Conservation (phyloP, 306 rosid genomes). For the Arachis hypogaea region DNA sequence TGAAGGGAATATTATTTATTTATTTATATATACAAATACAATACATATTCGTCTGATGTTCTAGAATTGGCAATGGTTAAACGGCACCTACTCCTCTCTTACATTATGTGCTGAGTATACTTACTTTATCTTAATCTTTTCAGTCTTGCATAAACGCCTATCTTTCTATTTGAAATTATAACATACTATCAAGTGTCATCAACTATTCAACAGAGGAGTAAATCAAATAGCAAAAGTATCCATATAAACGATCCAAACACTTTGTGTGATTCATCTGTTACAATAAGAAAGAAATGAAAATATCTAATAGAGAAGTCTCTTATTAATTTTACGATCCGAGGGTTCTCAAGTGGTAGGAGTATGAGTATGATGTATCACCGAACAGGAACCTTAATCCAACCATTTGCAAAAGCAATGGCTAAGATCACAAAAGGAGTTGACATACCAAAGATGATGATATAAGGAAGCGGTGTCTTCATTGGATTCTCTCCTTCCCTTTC, state of each 20-base stretch:
- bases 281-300: background rate
- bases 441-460: slow-evolving; percentile 94
- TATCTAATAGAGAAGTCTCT: background rate
- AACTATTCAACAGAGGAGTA: too few species aligned
- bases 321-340: too few species aligned
- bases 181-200: too few species aligned
- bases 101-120: background rate
- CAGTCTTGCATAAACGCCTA: too few species aligned
- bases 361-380: slow-evolving; percentile 45
- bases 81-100: slow-evolving; percentile 1
- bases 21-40: slow-evolving; percentile 11
- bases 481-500: slow-evolving; percentile 98
- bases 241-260: background rate
- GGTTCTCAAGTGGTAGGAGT: too few species aligned
- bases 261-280: background rate
- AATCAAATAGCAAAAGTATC: too few species aligned
- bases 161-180: too few species aligned
- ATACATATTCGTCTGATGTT: slow-evolving; percentile 4
- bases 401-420: slow-evolving; percentile 98
- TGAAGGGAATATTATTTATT: slow-evolving; percentile 34
- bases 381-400: slow-evolving; percentile 91
- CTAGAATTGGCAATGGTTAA: slow-evolving; percentile 11
- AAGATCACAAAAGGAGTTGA: slow-evolving; percentile 97
- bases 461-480: slow-evolving; percentile 95
- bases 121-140: background rate